Base-by-base conservation (phyloP, 108 stramenopile species). In the Craspedostauros australis region DNA sequence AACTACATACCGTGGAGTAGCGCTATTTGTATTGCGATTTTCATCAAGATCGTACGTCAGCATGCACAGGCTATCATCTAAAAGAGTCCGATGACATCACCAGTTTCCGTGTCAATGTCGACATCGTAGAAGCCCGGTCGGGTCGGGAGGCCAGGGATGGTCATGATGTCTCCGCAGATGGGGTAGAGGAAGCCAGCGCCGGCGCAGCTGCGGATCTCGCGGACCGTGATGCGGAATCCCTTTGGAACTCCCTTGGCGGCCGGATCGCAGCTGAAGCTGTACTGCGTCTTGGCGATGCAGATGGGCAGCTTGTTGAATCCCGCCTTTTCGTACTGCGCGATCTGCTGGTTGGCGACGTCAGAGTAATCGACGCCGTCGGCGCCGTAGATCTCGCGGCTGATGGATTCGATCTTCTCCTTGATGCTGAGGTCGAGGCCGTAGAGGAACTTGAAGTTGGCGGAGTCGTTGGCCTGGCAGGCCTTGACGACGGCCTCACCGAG, bases 251-350 rank as follows among this genome's bases (percentile, higher is more conserved):
- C 99, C 60, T 98, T 98, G 27, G 81, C 80, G 21, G 73, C 23
- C 5, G 99, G 66, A 60, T 99, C 96, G 40, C 91, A 93, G 46
- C 90, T 92, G 68, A 99, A 91, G 6, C 87, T 90, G 72, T 97
- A 96, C 59, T 99, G 99, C 6, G 99, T 99, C 70, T 99, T 99
- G 28, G 99, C 99, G 42, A 99, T 91, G 60, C 99, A 99, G 50
- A 99, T 86, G 2, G 98, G 98, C 30, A 98, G 60, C 45, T 82
- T 82, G 22, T 87, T 95, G 76, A 93, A 95, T 7, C 96, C 96
- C 26, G 80, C 63, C 19, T 62, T 54, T 67, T 96, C 88, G 63
- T 96, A 97, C 39, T 88, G 82, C 20, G 47, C 77, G 46, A 99
- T 86, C 60, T 96, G 95, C 39, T 88, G 68, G 28, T 87, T 84